Base-by-base conservation (phyloP, 176 grass and related monocot species). In the Eragrostis nindensis region DNA sequence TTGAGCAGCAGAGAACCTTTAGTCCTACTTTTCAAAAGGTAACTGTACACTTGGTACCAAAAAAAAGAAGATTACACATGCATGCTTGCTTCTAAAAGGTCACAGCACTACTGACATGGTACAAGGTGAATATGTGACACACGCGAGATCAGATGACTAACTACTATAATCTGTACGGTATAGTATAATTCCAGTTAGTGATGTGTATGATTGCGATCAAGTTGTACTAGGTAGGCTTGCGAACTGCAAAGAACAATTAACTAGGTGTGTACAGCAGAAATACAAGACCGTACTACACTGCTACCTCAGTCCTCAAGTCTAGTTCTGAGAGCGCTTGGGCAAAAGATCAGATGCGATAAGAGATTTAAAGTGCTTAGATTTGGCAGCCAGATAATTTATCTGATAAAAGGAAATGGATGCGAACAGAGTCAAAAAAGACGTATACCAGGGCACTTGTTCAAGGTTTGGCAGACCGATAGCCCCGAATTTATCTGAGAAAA, bases 321-420 rank as follows among this genome's bases (percentile, higher is more conserved):
- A 1, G 62, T 54, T 18, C 32, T 55, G 21, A 62, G 54, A 57
- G 54, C 21, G 21, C 54, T 24, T 57, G 54, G 2, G 2, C 1
- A 7, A 4, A 56, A 57, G 54, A 57, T 57, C 3, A 77, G 14
- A 77, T 62, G 65, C 15, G 9, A 40, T 49, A 29, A 73, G 49
- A 46, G 53, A 60, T 68, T n/a, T 50, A 75, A 87, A 87, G 57
- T 48, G 16, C 9, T 71, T 8, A 5, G 27, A 61, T 4, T 76
- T 84, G 69, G 40, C 73, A 19, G 41, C 52, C 4, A 68, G 32
- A 36, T 36, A 36, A 36, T 36, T 36, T 36, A 36, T 36, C 32
- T 36, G 32, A 36, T 1, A 36, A 36, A 36, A 36, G 32, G 32
- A 63, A 82, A 49, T 21, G 69, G 32, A 66, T 55, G 60, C 16